These are phyloP conservation scores for Podospora pseudopauciseta DNA, from an alignment of 495 filamentous ascomycete genomes.

Conservation along the genomic window DNA sequence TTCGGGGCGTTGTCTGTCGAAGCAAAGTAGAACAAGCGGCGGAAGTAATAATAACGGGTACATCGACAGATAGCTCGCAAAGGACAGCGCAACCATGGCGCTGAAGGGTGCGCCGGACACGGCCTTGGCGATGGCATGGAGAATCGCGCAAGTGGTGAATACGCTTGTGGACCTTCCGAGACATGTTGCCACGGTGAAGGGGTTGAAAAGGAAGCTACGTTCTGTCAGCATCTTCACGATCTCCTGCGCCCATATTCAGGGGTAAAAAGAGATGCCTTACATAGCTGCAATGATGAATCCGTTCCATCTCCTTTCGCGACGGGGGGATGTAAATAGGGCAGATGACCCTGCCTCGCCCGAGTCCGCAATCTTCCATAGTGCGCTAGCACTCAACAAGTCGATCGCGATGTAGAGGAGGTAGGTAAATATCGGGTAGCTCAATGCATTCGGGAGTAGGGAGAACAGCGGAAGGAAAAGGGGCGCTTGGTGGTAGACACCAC, in stretches of 20 bases:
- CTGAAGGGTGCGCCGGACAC: constrained; percentile 68
- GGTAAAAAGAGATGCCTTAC: background rate
- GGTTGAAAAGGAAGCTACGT: constrained; percentile 75
- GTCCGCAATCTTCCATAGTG: constrained; percentile 78
- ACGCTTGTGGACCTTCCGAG: constrained; percentile 87
- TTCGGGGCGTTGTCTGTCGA: constrained; percentile 55
- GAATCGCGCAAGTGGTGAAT: constrained; percentile 84
- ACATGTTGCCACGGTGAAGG: constrained; percentile 89
- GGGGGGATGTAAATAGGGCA: constrained; percentile 68
- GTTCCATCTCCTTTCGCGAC: constrained; percentile 74
- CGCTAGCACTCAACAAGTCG: constrained; percentile 78
- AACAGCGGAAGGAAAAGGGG: constrained; percentile 89
- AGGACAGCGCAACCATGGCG: constrained; percentile 78
- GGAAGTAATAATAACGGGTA: constrained; percentile 85
- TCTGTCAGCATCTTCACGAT: background rate
- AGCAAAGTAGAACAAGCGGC: constrained; percentile 76
- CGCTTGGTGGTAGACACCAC: constrained; percentile 96
- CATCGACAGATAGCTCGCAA: constrained; percentile 86
- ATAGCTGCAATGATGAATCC: constrained; percentile 64
- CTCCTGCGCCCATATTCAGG: background rate
- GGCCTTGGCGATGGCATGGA: constrained; percentile 79
- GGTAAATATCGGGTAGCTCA: constrained; percentile 63
- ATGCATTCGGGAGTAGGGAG: constrained; percentile 70
- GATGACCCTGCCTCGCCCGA: constrained; percentile 72
- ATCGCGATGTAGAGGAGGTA: constrained; percentile 75